Evolutionary conservation across 2,329 filamentous ascomycete species (phyloP).

Genomic region (Orbilia quercus): DNA sequence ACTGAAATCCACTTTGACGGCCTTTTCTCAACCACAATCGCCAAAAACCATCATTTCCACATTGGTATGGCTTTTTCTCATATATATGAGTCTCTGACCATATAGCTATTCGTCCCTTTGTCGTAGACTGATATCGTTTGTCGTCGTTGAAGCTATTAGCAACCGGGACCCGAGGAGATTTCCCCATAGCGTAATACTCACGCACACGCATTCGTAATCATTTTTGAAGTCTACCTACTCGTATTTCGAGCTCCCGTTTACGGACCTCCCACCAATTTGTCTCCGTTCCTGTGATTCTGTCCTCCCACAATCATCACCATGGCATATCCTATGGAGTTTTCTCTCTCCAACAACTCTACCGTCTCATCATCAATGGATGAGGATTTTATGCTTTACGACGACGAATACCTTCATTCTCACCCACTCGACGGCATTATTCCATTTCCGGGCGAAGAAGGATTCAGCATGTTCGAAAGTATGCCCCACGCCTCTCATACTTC

Average conservation of each 20-base stretch:
- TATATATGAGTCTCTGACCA: constrained; percentile 29
- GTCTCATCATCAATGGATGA: constrained; percentile 46
- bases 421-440: constrained; percentile 45
- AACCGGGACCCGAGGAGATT: constrained; percentile 35
- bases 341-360: constrained; percentile 39
- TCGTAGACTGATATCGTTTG: constrained; percentile 56
- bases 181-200: constrained; percentile 53
- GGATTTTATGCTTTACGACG: constrained; percentile 51
- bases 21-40: constrained; percentile 24
- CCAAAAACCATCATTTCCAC: constrained; percentile 39
- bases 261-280: neutral
- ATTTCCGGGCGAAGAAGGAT: constrained; percentile 50
- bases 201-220: constrained; percentile 50
- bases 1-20: constrained; percentile 22
- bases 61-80: constrained; percentile 54
- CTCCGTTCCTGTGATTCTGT: constrained; percentile 15
- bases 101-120: constrained; percentile 10
- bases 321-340: constrained; percentile 46
- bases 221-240: constrained; percentile 21
- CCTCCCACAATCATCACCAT: constrained; percentile 19
- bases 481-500: constrained; percentile 18
- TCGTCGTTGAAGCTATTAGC: constrained; percentile 55
- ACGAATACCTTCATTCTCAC: constrained; percentile 36
- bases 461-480: constrained; percentile 47
- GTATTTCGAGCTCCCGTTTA: constrained; percentile 2